These are phyloP conservation scores for Prunus fruticosa DNA, from an alignment of 306 rosid genomes.

Conservation along the genomic window DNA sequence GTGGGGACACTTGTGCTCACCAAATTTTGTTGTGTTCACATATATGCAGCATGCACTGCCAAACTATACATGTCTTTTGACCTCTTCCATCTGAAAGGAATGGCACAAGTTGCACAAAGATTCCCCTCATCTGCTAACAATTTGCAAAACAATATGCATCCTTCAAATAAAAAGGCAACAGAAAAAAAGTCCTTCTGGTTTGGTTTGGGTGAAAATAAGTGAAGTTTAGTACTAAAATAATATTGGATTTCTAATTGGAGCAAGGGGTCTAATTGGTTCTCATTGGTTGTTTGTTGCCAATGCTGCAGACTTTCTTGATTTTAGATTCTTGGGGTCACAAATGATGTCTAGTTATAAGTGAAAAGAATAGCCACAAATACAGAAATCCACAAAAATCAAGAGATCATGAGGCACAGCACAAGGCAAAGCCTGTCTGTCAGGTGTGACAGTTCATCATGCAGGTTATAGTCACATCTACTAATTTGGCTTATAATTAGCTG, in stretches of 20 bases:
- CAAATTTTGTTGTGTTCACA: background rate
- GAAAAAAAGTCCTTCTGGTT: background rate
- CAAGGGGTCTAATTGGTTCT: no score
- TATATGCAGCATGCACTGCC: background rate
- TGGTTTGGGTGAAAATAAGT: background rate
- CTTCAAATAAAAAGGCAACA: background rate
- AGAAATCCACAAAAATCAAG: background rate
- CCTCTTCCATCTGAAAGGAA: background rate
- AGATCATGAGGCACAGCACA: background rate
- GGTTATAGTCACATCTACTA: background rate
- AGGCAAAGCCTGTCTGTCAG: no score
- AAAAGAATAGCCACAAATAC: no score
- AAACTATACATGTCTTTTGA: background rate
- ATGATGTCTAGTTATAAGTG: background rate
- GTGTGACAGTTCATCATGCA: background rate
- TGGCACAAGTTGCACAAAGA: no score
- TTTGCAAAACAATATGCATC: background rate
- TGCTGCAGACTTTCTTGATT: no score
- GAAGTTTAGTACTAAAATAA: no score
- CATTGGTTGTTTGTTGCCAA: no score
- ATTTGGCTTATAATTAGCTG: background rate
- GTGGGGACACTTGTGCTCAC: background rate
- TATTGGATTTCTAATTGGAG: no score
- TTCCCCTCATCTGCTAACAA: background rate
- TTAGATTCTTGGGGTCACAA: background rate